Evolutionary conservation across 345 rosid species (phyloP), one percentile per base, ranked within the genome.

Genomic region (Populus ilicifolia): DNA sequence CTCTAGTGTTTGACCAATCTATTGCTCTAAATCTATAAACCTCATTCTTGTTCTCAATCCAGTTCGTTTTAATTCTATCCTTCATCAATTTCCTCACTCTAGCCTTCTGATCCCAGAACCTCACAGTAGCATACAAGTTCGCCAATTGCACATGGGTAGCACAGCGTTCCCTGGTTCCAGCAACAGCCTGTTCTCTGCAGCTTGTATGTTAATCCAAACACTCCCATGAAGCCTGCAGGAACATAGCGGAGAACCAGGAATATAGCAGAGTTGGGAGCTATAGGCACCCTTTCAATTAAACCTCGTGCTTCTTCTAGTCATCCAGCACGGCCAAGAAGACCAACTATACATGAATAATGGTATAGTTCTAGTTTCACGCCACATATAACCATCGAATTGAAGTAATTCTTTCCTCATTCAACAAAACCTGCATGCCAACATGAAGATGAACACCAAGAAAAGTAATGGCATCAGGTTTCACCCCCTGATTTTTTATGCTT

Each of bases 321-420:
- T 67, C 93, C 93, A 79, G 90, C 86, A 54, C 98, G 93, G 12
- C 98, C 96, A 8, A 95, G 92, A 70, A 95, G 96, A 88, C 93
- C 98, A n/a, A 92, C 83, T n/a, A 93, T 68, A 75, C 99, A 93
- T 30, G 97, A 90, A 84, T 86, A 93, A 73, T 93, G 99, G 78
- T 88, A 91, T 35, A 89, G 79, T 36, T 89, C 85, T 21, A 97
- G 94, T 79, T 74, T 79, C 70, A 92, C 20, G 3, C 93, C 91
- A 16, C 77, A 84, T 59, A 78, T 82, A n/a, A 33, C 77, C 99
- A 96, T 92, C 52, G 84, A 83, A 64, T 82, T 66, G 71, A 96
- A 90, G 86, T 83, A 91, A 18, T 61, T 44, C 78, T 80, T 84
- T 4, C 98, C 98, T 73, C 81, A 86, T 73, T 84, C 79, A 7